Evolutionary conservation across 1,139 yeast genomes (phyloP).

Genomic region (Maudiozyma humilis): DNA sequence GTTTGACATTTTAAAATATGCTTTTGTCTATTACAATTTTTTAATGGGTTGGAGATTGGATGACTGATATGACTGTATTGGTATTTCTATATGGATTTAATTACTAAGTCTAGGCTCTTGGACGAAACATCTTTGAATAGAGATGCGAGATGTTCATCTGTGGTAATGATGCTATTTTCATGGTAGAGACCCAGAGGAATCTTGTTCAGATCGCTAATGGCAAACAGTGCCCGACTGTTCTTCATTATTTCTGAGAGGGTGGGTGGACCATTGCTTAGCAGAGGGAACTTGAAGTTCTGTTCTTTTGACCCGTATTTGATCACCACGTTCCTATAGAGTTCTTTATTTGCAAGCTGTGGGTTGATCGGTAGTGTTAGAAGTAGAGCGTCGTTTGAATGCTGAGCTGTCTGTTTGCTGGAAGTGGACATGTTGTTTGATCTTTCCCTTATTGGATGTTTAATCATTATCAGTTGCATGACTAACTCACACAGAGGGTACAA

Average conservation of each 20-base stretch:
- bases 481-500: slow-evolving; percentile 57
- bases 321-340: slow-evolving; percentile 25
- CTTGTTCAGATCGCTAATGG: slow-evolving; percentile 15
- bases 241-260: slow-evolving; percentile 27
- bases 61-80: neutral
- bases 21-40: neutral
- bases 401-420: neutral
- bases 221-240: slow-evolving; percentile 26
- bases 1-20: neutral
- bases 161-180: slow-evolving; percentile 17
- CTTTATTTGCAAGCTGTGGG: slow-evolving; percentile 30
- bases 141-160: slow-evolving; percentile 25
- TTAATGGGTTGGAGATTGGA: neutral
- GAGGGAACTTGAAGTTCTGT: slow-evolving; percentile 29
- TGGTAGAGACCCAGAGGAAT: slow-evolving; percentile 20
- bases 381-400: slow-evolving; percentile 9
- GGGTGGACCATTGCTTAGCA: slow-evolving; percentile 31
- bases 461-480: slow-evolving; percentile 46
- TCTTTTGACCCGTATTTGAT: slow-evolving; percentile 26
- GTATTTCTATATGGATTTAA: slow-evolving; percentile 11
- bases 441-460: slow-evolving; percentile 12
- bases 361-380: slow-evolving; percentile 28
- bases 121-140: slow-evolving; percentile 24
- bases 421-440: neutral
- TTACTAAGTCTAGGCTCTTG: slow-evolving; percentile 21